Evolutionary conservation across 164 flowering plant species (phyloP).

Genomic region (Vitis cinerea): DNA sequence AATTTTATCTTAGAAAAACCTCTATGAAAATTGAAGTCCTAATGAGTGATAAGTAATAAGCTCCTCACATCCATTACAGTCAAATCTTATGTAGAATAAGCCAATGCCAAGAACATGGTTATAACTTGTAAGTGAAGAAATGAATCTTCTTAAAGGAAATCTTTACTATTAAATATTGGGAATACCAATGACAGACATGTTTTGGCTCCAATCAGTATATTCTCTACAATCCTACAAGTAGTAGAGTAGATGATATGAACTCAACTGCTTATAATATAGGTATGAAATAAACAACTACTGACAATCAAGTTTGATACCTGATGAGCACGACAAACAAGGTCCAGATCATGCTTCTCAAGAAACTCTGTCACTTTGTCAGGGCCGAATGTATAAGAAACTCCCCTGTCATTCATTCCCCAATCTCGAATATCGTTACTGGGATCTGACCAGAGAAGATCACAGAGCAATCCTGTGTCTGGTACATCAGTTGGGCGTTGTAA

Average conservation of each 20-base stretch:
- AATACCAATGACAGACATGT: no score
- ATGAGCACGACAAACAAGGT: slow-evolving; percentile 56
- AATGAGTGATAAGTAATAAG: not conserved
- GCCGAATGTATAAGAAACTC: slow-evolving; percentile 58
- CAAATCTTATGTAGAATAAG: not conserved
- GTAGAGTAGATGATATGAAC: not conserved
- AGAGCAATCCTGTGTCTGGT: slow-evolving; percentile 53
- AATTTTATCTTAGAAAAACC: not conserved
- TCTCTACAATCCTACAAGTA: not conserved
- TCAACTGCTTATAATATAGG: not conserved
- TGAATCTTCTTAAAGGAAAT: no score
- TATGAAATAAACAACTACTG: not conserved
- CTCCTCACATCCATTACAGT: not conserved
- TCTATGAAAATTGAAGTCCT: no score
- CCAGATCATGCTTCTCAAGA: slow-evolving; percentile 50
- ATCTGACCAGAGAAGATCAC: slow-evolving; percentile 66
- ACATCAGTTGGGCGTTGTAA: slow-evolving; percentile 53
- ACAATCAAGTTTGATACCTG: slow-evolving; percentile 30
- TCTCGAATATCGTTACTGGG: slow-evolving; percentile 46
- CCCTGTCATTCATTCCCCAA: slow-evolving; percentile 57
- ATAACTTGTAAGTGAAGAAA: no score
- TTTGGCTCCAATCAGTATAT: not conserved
- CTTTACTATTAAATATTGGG: no score
- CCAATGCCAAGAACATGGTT: not conserved
- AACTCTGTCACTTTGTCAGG: slow-evolving; percentile 50